Evolutionary conservation across 2,329 filamentous ascomycete species (phyloP).

Genomic region (Aspergillus sp.): DNA sequence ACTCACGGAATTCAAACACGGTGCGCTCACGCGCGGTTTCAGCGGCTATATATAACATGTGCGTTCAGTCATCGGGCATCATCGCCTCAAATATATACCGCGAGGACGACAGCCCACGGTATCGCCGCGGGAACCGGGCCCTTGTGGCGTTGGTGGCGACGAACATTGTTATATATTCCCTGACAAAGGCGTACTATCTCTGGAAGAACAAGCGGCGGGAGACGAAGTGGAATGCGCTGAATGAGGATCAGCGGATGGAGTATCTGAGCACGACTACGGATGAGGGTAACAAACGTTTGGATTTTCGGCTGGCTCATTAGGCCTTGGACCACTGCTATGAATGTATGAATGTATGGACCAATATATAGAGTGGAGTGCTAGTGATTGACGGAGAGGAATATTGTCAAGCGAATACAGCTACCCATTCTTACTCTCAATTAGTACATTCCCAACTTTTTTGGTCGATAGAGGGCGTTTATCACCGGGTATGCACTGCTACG

Average conservation of each 20-base stretch:
- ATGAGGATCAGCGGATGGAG: constrained; percentile 24
- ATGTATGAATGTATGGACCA: too few relatives aligned
- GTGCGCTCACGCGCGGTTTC: constrained; percentile 40
- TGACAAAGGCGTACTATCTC: constrained; percentile 33
- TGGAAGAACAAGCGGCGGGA: constrained; percentile 20
- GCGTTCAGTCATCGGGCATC: constrained; percentile 34
- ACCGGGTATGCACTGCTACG: too few relatives aligned
- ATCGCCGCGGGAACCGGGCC: constrained; percentile 35
- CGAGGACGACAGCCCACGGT: constrained; percentile 7
- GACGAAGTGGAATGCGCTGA: constrained; percentile 34
- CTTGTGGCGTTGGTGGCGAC: constrained; percentile 52
- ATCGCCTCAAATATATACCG: constrained; percentile 39
- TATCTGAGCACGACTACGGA: constrained; percentile 33
- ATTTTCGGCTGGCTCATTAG: constrained; percentile 29
- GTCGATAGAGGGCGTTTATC: too few relatives aligned
- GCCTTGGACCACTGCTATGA: not conserved
- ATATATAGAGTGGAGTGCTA: too few relatives aligned
- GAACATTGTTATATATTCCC: constrained; percentile 48
- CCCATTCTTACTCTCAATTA: too few relatives aligned
- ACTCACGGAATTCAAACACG: constrained; percentile 40
- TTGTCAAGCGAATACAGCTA: too few relatives aligned
- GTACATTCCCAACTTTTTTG: too few relatives aligned
- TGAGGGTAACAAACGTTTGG: constrained; percentile 39
- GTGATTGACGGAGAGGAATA: too few relatives aligned
- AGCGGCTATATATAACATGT: constrained; percentile 42